A percentile compares a stretch with the other conserved stretches of the same genome.
phyloP scores from a whole-genome alignment of 78 protist genomes.

The Planoprotostelium fungivorum region DNA sequence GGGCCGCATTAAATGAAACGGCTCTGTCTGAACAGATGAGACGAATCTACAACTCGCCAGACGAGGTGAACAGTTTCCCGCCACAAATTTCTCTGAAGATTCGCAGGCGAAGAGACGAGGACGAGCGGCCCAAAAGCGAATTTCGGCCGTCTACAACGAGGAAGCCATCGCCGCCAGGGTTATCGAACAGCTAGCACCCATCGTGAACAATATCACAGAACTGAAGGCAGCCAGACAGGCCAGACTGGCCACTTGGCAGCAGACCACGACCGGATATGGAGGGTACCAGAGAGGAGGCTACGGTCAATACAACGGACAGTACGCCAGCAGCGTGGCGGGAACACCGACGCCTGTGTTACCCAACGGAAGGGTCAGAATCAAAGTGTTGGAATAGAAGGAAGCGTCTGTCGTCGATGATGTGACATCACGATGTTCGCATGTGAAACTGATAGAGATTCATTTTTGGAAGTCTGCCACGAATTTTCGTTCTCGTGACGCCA shows the following conservation, averaged over 20 bases:
- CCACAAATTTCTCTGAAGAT: not conserved
- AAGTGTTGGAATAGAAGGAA: no score
- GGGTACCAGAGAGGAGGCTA: no score
- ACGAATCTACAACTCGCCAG: not conserved
- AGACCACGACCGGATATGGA: not conserved
- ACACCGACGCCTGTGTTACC: no score
- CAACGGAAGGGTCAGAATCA: no score
- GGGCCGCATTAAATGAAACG: not conserved
- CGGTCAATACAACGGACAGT: no score
- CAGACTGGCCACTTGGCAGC: not conserved
- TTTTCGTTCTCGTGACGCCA: no score
- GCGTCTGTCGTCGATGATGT: no score
- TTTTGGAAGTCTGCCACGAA: no score
- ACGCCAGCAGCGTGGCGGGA: no score
- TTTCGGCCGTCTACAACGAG: not conserved
- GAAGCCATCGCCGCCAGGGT: not conserved
- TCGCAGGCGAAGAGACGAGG: not conserved
- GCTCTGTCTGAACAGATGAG: not conserved
- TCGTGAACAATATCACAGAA: not conserved
- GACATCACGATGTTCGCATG: no score
- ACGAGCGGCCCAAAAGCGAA: not conserved
- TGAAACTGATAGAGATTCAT: no score
- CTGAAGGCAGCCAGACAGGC: not conserved
- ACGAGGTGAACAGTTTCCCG: not conserved
- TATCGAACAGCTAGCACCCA: not conserved